These are phyloP conservation scores for Microbotryum silenes-acaulis DNA, from an alignment of 1,284 basidiomycete genomes.

Conservation along the genomic window DNA sequence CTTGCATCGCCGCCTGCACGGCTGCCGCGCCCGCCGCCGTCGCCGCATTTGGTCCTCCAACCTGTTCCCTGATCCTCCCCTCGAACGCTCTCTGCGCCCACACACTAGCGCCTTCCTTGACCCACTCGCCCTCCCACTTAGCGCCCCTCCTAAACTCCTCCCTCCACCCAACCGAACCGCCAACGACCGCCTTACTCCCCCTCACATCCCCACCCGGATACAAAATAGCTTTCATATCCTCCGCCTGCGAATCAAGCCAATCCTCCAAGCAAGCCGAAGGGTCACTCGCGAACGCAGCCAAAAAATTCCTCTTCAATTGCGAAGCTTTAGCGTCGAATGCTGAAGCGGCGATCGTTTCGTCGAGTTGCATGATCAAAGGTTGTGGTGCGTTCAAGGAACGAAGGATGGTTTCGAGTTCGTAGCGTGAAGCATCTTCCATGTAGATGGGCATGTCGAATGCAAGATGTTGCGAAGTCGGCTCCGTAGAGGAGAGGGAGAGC, in stretches of 20 bases:
- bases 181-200: not conserved
- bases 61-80: not conserved
- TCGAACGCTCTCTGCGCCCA: constrained; percentile 8
- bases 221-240: constrained; percentile 60
- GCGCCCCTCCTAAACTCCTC: constrained; percentile 14
- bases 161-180: constrained; percentile 7
- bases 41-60: too few relatives aligned
- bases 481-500: constrained; percentile 23
- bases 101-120: constrained; percentile 24
- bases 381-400: constrained; percentile 61
- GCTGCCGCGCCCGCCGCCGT: too few relatives aligned
- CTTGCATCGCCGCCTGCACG: too few relatives aligned
- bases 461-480: constrained; percentile 3
- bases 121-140: constrained; percentile 10
- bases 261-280: constrained; percentile 76
- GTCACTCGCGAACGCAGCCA: constrained; percentile 71
- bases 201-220: not conserved
- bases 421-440: constrained; percentile 73
- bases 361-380: too few relatives aligned
- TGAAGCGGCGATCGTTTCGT: constrained; percentile 11
- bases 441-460: constrained; percentile 87
- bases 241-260: constrained; percentile 83
- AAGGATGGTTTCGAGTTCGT: constrained; percentile 55
- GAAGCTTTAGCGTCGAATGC: constrained; percentile 52
- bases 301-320: constrained; percentile 80